Evolutionary conservation across 805 yeast species (phyloP), one percentile per base, ranked within the genome.

Genomic region (Yamadazyma philogaea): DNA sequence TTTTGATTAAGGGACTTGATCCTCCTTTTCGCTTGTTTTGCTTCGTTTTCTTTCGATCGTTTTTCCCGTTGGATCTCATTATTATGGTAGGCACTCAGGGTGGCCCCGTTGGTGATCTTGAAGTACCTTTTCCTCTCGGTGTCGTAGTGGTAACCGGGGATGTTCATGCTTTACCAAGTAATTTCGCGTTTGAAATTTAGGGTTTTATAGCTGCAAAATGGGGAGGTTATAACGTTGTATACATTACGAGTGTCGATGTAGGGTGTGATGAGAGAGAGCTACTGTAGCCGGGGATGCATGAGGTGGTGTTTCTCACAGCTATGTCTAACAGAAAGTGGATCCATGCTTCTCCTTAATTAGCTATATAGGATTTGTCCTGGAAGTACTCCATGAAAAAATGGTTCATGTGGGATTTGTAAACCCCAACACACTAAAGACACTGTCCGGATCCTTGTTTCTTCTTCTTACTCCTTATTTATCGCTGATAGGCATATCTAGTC

Each of bases 141-240:
- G 39, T 66, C 72, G 41, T 43, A 66, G 48, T 56, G 56, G 37
- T 47, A 64, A 0, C 70, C 70, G 3, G 70, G 70, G 18, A 65
- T 55, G 26, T 57, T 53, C 53, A 49, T 49, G 12, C 19, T 30
- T 22, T 28, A 34, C 14, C 37, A 34, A 36, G 14, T 36, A 27
- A 36, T 16, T 36, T 36, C 39, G 39, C 39, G 34, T 21, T 34
- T n/a, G n/a, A 18, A 18, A 15, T 15, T 18, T 30, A 16, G 15
- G 4, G 15, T 7, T 20, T 34, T 34, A 34, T 14, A 24, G 37
- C 30, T 34, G 37, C 37, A 34, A 34, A 34, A 34, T 15, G 16
- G 8, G 28, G 28, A 24, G 10, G 12, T 11, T 24, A 24, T 5
- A 7, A n/a, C 10, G n/a, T n/a, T n/a, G 28, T 24, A 24, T 24